Conservation (phyloP, 2,329 filamentous ascomycete species). For the Volutella citrinella region DNA sequence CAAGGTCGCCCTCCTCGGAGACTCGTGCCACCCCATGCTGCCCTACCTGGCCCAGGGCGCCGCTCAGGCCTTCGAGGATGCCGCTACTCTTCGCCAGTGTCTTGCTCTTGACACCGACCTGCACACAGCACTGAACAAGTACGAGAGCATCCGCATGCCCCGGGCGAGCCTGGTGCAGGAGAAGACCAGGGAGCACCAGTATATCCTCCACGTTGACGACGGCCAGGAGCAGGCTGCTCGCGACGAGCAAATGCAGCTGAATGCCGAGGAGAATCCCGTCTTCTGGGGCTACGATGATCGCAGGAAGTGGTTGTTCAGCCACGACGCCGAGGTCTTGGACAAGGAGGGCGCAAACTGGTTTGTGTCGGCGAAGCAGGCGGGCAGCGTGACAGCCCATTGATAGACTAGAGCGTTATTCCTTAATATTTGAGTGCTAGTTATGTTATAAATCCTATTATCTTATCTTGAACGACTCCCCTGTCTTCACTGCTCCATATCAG, state of each 20-base stretch:
- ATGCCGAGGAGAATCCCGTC: constrained; percentile 10
- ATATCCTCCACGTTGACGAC: constrained; percentile 58
- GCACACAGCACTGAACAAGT: not conserved
- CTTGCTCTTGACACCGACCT: not conserved
- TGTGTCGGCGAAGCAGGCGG: too few relatives aligned
- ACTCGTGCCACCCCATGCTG: constrained; percentile 42
- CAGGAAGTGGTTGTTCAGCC: constrained; percentile 12
- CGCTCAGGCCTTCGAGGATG: constrained; percentile 41
- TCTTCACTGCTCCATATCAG: too few relatives aligned
- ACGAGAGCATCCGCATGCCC: constrained; percentile 11
- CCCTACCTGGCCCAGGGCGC: constrained; percentile 47
- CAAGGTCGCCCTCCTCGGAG: constrained; percentile 24
- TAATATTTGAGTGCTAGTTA: too few relatives aligned
- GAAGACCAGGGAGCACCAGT: constrained; percentile 41
- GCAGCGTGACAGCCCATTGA: too few relatives aligned
- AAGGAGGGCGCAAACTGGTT: constrained; percentile 11
- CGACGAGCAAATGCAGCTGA: constrained; percentile 31
- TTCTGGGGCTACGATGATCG: constrained; percentile 13
- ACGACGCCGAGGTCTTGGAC: constrained; percentile 9
- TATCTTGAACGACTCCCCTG: too few relatives aligned
- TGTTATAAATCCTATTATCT: too few relatives aligned
- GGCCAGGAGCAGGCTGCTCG: constrained; percentile 51
- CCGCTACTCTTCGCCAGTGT: constrained; percentile 18
- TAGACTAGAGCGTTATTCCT: too few relatives aligned
- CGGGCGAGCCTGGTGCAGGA: constrained; percentile 16